A percentile compares a stretch with the other conserved stretches of the same genome.
These are phyloP conservation scores for Raddia guianensis DNA, from an alignment of 176 grass and related monocot genomes.

Conservation along the genomic window DNA sequence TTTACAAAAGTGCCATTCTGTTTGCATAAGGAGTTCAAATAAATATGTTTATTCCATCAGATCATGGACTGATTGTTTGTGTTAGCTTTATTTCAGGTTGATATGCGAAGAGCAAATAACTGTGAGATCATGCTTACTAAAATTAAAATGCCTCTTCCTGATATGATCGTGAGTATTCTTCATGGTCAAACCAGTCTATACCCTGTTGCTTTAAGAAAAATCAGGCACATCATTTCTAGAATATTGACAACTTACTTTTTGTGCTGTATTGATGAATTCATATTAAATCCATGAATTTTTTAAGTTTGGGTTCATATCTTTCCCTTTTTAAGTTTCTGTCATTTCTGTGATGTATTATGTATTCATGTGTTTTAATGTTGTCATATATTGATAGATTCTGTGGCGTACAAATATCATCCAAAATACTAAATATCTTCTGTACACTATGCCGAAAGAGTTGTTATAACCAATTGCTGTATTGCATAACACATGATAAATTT, in stretches of 20 bases:
- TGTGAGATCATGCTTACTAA: slow-evolving; percentile 99
- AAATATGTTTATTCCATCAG: slow-evolving; percentile 30
- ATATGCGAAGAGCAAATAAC: slow-evolving; percentile 98
- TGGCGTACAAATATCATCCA: not conserved
- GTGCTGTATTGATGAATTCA: not conserved
- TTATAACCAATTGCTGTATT: not conserved
- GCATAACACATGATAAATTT: slow-evolving; percentile 12
- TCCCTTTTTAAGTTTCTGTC: not conserved
- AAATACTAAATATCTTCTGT: not conserved
- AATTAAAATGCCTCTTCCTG: slow-evolving; percentile 99
- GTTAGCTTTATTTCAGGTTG: slow-evolving; percentile 71
- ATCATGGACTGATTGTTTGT: slow-evolving; percentile 27
- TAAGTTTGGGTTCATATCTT: slow-evolving; percentile 12
- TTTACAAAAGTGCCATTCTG: slow-evolving; percentile 3
- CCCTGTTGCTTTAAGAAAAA: slow-evolving; percentile 12
- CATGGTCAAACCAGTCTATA: slow-evolving; percentile 24
- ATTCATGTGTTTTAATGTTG: not conserved
- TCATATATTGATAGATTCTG: slow-evolving; percentile 23
- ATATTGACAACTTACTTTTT: slow-evolving; percentile 8
- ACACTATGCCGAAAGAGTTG: not conserved
- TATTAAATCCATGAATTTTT: slow-evolving; percentile 5
- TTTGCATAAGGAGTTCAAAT: not conserved
- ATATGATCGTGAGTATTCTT: slow-evolving; percentile 91
- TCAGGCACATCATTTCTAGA: slow-evolving; percentile 20
- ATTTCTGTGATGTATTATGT: not conserved